Conservation (phyloP, 208 protist genomes). For the Leishmania gerbilli region DNA sequence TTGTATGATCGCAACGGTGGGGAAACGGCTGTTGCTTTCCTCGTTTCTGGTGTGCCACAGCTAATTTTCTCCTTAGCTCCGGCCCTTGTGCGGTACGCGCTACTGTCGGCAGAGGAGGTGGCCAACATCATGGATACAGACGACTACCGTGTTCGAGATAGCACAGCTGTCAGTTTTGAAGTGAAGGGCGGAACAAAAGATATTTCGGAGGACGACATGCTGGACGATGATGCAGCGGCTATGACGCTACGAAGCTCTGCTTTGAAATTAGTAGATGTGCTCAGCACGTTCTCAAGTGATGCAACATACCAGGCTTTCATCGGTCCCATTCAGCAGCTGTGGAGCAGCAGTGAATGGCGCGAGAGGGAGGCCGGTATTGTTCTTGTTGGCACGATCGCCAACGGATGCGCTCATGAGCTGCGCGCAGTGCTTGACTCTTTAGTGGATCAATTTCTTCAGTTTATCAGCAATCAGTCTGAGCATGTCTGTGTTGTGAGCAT, state of each 20-base stretch:
- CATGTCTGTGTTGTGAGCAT: conserved; percentile 89
- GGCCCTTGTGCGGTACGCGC: conserved; percentile 55
- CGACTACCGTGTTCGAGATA: conserved; percentile 76
- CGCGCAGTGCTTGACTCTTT: conserved; percentile 35
- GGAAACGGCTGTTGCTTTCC: conserved; percentile 46
- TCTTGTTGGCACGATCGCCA: conserved; percentile 76
- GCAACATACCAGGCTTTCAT: conserved; percentile 52
- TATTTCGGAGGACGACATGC: conserved; percentile 64
- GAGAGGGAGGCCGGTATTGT: conserved; percentile 75
- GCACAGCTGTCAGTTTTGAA: conserved; percentile 48
- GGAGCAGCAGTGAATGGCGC: conserved; percentile 55
- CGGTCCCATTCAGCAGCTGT: conserved; percentile 52
- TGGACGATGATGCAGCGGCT: conserved; percentile 72
- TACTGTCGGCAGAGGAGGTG: conserved; percentile 79
- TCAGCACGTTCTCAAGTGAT: conserved; percentile 59
- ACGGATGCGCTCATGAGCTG: conserved; percentile 64
- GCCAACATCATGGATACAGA: conserved; percentile 70
- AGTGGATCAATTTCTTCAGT: conserved; percentile 47
- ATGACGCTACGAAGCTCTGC: conserved; percentile 77
- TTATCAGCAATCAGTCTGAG: conserved; percentile 48
- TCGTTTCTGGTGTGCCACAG: conserved; percentile 42
- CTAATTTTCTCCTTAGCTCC: conserved; percentile 46
- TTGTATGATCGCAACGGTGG: conserved; percentile 64
- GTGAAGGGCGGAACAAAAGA: conserved; percentile 54
- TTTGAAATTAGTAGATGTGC: conserved; percentile 69